These are phyloP conservation scores for Ceratorhiza oryzae-sativae DNA, from an alignment of 1,284 basidiomycete genomes.

Conservation along the genomic window DNA sequence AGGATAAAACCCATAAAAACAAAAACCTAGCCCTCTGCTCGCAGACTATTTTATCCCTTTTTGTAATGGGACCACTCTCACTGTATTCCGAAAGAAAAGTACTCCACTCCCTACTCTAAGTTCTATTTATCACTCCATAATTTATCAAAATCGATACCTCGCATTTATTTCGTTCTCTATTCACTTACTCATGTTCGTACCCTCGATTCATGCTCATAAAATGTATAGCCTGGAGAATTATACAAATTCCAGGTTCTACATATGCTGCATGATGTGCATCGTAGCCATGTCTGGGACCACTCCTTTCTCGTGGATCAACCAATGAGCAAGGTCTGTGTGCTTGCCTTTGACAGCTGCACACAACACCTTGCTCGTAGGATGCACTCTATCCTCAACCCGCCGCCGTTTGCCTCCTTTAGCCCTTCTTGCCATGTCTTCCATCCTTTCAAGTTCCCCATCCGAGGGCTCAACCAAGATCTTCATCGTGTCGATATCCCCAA, in stretches of 20 bases:
- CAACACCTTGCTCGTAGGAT: constrained; percentile 65
- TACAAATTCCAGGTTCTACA: constrained; percentile 45
- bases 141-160: too few relatives aligned
- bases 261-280: constrained; percentile 65
- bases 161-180: too few relatives aligned
- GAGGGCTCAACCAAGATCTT: constrained; percentile 74
- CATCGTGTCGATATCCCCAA: constrained; percentile 70
- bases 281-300: constrained; percentile 36
- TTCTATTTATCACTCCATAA: too few relatives aligned
- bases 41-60: too few relatives aligned
- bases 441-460: constrained; percentile 39
- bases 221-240: too few relatives aligned
- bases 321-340: constrained; percentile 50
- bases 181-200: too few relatives aligned
- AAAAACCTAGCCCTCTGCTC: too few relatives aligned
- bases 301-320: constrained; percentile 35
- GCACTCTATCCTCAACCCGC: constrained; percentile 65
- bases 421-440: constrained; percentile 16
- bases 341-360: constrained; percentile 66
- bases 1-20: too few relatives aligned
- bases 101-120: too few relatives aligned
- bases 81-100: too few relatives aligned
- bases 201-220: too few relatives aligned
- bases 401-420: constrained; percentile 56
- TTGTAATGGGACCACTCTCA: too few relatives aligned